Conservation (phyloP, 2,329 filamentous ascomycete species). For the Cordyceps tenuipes region DNA sequence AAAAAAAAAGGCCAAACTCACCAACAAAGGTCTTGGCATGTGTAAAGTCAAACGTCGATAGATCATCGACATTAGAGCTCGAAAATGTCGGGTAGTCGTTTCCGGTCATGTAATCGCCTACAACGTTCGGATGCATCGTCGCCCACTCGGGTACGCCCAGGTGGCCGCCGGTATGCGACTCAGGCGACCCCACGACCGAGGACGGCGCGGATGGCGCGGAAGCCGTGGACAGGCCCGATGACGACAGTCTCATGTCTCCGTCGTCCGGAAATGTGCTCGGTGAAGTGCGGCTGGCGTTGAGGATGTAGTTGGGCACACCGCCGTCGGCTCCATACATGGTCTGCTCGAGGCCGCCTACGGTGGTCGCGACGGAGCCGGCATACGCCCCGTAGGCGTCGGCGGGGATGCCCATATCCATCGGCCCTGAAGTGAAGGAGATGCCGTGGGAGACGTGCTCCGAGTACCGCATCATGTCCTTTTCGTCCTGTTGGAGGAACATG, state of each 20-base stretch:
- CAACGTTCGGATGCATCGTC: constrained; percentile 55
- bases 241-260: constrained; percentile 40
- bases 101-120: constrained; percentile 46
- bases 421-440: constrained; percentile 31
- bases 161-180: constrained; percentile 44
- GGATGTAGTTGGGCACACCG: constrained; percentile 31
- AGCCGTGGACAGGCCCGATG: constrained; percentile 51
- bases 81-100: constrained; percentile 48
- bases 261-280: constrained; percentile 44
- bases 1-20: constrained; percentile 34
- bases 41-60: constrained; percentile 38
- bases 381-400: constrained; percentile 36
- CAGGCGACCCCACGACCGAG: constrained; percentile 59
- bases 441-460: constrained; percentile 36
- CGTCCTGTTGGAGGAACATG: constrained; percentile 18
- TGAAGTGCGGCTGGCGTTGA: constrained; percentile 36
- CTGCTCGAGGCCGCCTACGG: constrained; percentile 34
- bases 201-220: constrained; percentile 57
- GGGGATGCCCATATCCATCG: constrained; percentile 41
- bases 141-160: constrained; percentile 54
- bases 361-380: constrained; percentile 22
- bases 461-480: constrained; percentile 37
- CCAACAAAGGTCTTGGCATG: constrained; percentile 47
- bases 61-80: constrained; percentile 41
- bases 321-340: constrained; percentile 37